phyloP scores from a whole-genome alignment of 352 stramenopile species.

The Saprolegnia diclina region DNA sequence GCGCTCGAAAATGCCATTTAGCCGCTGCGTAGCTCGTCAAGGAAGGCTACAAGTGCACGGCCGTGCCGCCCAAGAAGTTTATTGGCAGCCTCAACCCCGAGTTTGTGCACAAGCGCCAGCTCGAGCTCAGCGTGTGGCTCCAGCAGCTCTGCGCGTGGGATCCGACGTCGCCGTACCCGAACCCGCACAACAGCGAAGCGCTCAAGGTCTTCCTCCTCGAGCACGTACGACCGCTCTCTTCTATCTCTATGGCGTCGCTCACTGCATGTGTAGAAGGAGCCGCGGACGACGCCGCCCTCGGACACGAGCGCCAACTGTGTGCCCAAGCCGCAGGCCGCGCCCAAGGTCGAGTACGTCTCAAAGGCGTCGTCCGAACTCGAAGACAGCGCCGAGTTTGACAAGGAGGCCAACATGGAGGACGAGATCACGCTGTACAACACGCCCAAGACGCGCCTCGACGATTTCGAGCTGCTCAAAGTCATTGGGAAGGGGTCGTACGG shows the following conservation, averaged over 20 bases:
- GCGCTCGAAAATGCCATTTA: background rate
- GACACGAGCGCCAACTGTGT: slow-evolving; percentile 38
- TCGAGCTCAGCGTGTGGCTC: slow-evolving; percentile 83
- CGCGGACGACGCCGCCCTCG: slow-evolving; percentile 33
- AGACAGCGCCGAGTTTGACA: slow-evolving; percentile 30
- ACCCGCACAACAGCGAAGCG: slow-evolving; percentile 63
- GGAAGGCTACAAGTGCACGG: slow-evolving; percentile 71
- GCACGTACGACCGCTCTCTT: slow-evolving; percentile 40
- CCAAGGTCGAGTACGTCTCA: background rate
- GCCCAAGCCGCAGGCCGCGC: background rate
- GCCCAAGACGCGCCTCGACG: slow-evolving; percentile 82
- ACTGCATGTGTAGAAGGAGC: slow-evolving; percentile 53
- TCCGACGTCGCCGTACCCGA: slow-evolving; percentile 45
- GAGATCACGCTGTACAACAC: slow-evolving; percentile 65
- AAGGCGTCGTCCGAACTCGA: background rate
- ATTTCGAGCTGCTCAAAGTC: slow-evolving; percentile 91
- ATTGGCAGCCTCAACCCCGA: slow-evolving; percentile 85
- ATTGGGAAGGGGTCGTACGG: slow-evolving; percentile 90
- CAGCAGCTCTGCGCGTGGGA: slow-evolving; percentile 76
- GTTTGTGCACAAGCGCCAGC: slow-evolving; percentile 85
- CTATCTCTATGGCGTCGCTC: slow-evolving; percentile 22
- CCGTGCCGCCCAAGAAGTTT: slow-evolving; percentile 85
- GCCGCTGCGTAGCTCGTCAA: slow-evolving; percentile 39
- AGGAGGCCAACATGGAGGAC: slow-evolving; percentile 37
- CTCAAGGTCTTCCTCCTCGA: slow-evolving; percentile 77